Evolutionary conservation across 2,329 filamentous ascomycete species (phyloP).

Genomic region (Trichothecium roseum): DNA sequence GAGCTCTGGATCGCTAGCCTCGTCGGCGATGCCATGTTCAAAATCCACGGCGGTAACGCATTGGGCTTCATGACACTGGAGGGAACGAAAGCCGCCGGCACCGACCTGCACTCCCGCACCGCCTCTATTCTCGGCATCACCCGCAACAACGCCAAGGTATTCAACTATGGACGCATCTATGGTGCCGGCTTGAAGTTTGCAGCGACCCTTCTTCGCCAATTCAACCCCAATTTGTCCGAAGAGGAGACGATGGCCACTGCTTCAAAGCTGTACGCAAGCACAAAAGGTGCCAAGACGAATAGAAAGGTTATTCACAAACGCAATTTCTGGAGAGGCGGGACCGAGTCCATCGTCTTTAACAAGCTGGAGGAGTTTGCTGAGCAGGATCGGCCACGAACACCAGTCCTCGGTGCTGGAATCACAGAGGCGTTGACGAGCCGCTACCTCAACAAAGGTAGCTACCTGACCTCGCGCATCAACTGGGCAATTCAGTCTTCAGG

Average conservation of each 20-base stretch:
- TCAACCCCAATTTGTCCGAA: constrained; percentile 79
- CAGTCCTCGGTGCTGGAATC: constrained; percentile 87
- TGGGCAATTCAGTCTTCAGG: constrained; percentile 98
- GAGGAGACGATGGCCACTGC: constrained; percentile 67
- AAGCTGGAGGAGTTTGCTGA: constrained; percentile 96
- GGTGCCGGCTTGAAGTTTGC: constrained; percentile 96
- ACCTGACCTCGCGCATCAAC: constrained; percentile 94
- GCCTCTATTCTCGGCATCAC: constrained; percentile 88
- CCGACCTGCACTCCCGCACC: constrained; percentile 88
- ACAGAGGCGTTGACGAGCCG: constrained; percentile 88
- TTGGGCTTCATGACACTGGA: constrained; percentile 99
- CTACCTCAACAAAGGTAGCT: constrained; percentile 79
- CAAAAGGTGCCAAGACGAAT: constrained; percentile 80
- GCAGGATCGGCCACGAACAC: constrained; percentile 81
- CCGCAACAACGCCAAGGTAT: constrained; percentile 90
- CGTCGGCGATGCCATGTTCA: constrained; percentile 88
- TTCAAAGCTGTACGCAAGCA: constrained; percentile 71
- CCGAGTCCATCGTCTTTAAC: constrained; percentile 97
- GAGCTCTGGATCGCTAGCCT: constrained; percentile 97
- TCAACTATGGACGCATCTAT: constrained; percentile 98
- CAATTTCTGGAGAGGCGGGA: constrained; percentile 90
- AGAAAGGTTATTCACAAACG: constrained; percentile 61
- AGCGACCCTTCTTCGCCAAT: constrained; percentile 78
- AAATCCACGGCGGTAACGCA: constrained; percentile 89
- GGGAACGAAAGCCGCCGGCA: constrained; percentile 87